Base-by-base conservation (phyloP, 805 yeast genomes). In the Barnettozyma californica region DNA sequence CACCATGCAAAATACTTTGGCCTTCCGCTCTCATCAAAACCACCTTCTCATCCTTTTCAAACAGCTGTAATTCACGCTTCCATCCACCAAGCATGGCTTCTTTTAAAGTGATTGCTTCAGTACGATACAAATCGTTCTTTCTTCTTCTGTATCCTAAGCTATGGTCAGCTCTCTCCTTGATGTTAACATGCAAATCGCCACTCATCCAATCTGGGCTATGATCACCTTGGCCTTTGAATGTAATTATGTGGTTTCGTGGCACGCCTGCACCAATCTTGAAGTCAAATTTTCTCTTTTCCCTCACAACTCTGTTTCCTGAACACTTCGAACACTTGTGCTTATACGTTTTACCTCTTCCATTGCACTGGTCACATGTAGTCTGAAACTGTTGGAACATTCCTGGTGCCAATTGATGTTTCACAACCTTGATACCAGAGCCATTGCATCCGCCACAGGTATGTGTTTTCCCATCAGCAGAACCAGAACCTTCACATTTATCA, bases 311-410 rank as follows among this genome's bases (percentile, higher is more conserved):
- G 3, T 67, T 52, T 2, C 99, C 99, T 11, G 72, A 65, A 67
- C 99, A 94, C 31, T 63, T 67, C 16, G 71, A 62, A 71, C 99
- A 94, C 40, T 74, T 74, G 54, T 84, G 71, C 42, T 76, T 70
- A 37, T 88, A 83, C 8, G 73, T 67, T 47, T 78, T 70, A 11
- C 99, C 99, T 40, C 74, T 69, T 33, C 98, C 98, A 10, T 70
- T 68, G 73, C 99, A 94, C 45, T 70, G 68, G 46, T 85, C 89
- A 75, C 99, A 94, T 4, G 75, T 73, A 40, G 81, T 76, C 63
- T 87, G 92, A 57, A 91, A 75, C 52, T 83, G 86, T 67, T 94
- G 98, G 52, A 87, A 70, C 89, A 94, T 87, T 8, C 91, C 91
- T 5, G 95, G 95, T 0, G 88, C 97, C 55, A 92, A 67, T 63